phyloP scores from a whole-genome alignment of 1,284 basidiomycete species.

The Microbotryomycetes sp. region DNA sequence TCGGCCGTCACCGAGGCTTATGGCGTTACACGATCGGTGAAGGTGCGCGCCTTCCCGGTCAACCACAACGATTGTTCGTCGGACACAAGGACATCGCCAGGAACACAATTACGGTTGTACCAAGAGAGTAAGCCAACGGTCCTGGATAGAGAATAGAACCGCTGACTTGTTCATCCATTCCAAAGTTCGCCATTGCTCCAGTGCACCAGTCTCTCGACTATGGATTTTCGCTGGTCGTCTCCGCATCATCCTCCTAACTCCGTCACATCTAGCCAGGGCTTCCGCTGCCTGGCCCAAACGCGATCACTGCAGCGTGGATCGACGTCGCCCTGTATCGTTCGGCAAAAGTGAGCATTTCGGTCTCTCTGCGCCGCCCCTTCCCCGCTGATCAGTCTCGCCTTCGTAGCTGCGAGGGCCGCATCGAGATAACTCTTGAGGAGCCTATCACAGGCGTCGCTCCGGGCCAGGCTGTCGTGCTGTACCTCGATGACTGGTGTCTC shows the following conservation, averaged over 20 bases:
- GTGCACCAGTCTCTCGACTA: constrained; percentile 47
- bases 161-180: no score
- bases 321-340: constrained; percentile 46
- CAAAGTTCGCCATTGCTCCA: constrained; percentile 51
- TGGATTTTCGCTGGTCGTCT: constrained; percentile 70
- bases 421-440: constrained; percentile 1
- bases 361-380: background rate
- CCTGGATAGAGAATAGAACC: background rate
- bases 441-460: constrained; percentile 27
- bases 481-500: constrained; percentile 22
- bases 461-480: constrained; percentile 29
- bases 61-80: constrained; percentile 63
- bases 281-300: constrained; percentile 55
- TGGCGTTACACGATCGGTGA: constrained; percentile 89
- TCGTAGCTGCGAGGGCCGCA: background rate
- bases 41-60: constrained; percentile 58
- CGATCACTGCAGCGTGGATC: constrained; percentile 60
- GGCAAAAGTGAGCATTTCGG: constrained; percentile 36
- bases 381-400: background rate
- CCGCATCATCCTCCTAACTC: constrained; percentile 50
- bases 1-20: constrained; percentile 66
- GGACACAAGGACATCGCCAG: constrained; percentile 57
- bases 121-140: constrained; percentile 63
- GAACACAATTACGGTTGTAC: constrained; percentile 68
- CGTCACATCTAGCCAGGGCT: constrained; percentile 46